Evolutionary conservation across 768 basidiomycete species (phyloP).

Genomic region (Suillus subaureus): DNA sequence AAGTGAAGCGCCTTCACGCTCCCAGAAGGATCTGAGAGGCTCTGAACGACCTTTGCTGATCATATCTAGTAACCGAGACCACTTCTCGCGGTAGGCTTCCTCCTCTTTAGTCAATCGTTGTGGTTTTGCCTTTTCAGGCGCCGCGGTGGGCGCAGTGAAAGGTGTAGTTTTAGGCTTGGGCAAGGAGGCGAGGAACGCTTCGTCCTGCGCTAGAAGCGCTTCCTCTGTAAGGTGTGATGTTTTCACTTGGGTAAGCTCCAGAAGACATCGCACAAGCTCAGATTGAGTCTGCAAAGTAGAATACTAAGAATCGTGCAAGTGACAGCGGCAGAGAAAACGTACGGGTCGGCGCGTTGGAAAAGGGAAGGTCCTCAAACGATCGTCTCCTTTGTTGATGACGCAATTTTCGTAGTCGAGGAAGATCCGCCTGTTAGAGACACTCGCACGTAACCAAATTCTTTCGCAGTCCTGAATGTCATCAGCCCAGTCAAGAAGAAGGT

Average conservation of each 20-base stretch:
- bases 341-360: constrained; percentile 97
- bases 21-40: constrained; percentile 77
- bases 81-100: constrained; percentile 75
- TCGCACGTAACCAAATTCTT: constrained; percentile 90
- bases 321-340: constrained; percentile 33
- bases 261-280: constrained; percentile 83
- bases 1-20: constrained; percentile 58
- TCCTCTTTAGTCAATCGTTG: constrained; percentile 81
- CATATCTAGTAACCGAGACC: constrained; percentile 89
- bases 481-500: constrained; percentile 79
- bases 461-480: constrained; percentile 88
- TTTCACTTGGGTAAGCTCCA: constrained; percentile 85
- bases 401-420: constrained; percentile 90
- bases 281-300: constrained; percentile 70
- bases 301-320: background rate
- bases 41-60: constrained; percentile 83
- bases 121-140: constrained; percentile 49
- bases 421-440: constrained; percentile 81
- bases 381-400: constrained; percentile 75
- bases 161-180: constrained; percentile 74
- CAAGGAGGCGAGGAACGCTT: constrained; percentile 85
- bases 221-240: constrained; percentile 86
- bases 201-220: constrained; percentile 81
- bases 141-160: constrained; percentile 34
- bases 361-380: constrained; percentile 85